Base-by-base conservation (phyloP, 768 basidiomycete genomes). In the Lentinula raphanica region DNA sequence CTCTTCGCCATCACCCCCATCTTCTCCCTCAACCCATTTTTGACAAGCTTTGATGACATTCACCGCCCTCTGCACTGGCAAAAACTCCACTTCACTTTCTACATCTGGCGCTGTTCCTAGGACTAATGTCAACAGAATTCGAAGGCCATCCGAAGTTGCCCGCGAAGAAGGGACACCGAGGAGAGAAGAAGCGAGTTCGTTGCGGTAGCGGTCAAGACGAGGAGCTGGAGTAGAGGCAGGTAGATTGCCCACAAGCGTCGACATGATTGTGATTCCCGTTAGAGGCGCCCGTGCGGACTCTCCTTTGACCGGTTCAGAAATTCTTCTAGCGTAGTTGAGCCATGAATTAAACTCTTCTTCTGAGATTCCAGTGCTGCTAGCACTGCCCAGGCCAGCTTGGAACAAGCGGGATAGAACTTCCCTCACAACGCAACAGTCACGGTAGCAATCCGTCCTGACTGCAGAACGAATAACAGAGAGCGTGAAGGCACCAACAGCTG, bases 41-140 rank as follows among this genome's bases (percentile, higher is more conserved):
- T 91, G 88, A 53, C 90, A 86, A 0, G 86, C 80, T 67, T 93
- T 92, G 65, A 97, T 75, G 21, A 96, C 80, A 68, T 95, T 96
- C 46, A 98, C 82, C 0, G 92, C 88, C 8, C 97, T 77, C 44
- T 82, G 86, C 64, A 91, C 88, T 0, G 93, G 88, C 3, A 99
- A 76, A 76, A 97, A 96, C 31, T 86, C 79, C 2, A 90, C 74
- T 4, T 93, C 88, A 0, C 90, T 88, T 11, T 95, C 88, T 3
- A 83, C 74, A 44, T 86, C 78, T 0, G 96, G 96, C 0, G 59
- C 59, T 12, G 45, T 56, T 2, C 94, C 91, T 1, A 83, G 86
- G 0, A 79, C 78, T 17, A 98, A 78, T 25, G 85, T 79, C 9
- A 88, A 81, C 7, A 98, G 78, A 1, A 83, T 69, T 25, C 83